Percentiles rank a stretch among this genome's conserved stretches.
phyloP scores from a whole-genome alignment of 2,329 filamentous ascomycete genomes.

The Anthostomella pinea region DNA sequence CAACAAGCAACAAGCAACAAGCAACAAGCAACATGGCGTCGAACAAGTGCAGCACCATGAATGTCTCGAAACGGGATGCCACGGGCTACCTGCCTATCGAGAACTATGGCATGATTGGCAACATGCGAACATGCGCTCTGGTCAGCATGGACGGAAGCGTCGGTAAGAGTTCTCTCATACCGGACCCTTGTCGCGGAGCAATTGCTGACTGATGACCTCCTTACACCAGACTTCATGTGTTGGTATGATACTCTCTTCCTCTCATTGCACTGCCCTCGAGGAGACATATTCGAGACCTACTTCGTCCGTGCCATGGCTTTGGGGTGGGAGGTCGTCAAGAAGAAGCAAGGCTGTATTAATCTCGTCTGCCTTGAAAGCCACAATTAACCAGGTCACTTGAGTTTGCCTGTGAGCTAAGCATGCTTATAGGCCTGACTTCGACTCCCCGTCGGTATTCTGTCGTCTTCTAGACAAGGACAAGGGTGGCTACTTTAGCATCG shows the following conservation, averaged over 20 bases:
- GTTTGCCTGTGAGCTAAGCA: no score
- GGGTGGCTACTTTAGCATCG: slow-evolving; percentile 70
- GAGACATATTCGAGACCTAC: no score
- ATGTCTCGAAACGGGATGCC: slow-evolving; percentile 24
- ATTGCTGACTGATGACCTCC: slow-evolving; percentile 7
- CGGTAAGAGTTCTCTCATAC: slow-evolving; percentile 16
- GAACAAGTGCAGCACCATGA: slow-evolving; percentile 21
- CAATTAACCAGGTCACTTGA: no score
- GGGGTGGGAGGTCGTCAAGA: no score
- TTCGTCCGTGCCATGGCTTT: no score
- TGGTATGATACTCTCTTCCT: slow-evolving; percentile 12
- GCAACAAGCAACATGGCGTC: slow-evolving; percentile 14
- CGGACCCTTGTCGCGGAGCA: not conserved
- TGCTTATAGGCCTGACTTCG: slow-evolving; percentile 65
- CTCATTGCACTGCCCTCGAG: no score
- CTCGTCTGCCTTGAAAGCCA: no score
- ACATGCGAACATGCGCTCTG: slow-evolving; percentile 77
- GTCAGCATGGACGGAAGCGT: slow-evolving; percentile 71
- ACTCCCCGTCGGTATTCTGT: slow-evolving; percentile 74
- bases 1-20: no score
- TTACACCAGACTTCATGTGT: slow-evolving; percentile 69
- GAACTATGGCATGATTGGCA: slow-evolving; percentile 77
- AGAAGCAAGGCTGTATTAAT: no score
- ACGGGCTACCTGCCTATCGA: slow-evolving; percentile 62
- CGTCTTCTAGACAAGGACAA: slow-evolving; percentile 71